phyloP scores from a whole-genome alignment of 495 filamentous ascomycete species.

The Aspergillus leporis region DNA sequence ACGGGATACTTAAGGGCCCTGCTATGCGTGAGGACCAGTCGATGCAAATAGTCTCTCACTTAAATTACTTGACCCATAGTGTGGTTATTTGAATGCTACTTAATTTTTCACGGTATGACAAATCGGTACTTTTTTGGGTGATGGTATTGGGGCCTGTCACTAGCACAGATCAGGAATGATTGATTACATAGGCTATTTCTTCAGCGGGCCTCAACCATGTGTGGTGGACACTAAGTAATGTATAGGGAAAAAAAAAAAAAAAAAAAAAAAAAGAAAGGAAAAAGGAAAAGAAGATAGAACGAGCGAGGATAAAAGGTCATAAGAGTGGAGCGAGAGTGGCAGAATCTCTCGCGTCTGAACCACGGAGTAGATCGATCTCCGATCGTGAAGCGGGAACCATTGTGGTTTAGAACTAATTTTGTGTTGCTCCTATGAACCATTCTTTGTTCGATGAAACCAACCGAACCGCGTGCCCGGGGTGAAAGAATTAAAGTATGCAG shows the following conservation, averaged over 20 bases:
- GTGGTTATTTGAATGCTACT: not conserved
- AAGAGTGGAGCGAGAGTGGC: not conserved
- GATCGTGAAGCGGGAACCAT: not conserved
- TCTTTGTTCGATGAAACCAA: not conserved
- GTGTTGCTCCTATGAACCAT: not conserved
- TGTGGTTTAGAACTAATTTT: not conserved
- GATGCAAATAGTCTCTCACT: not conserved
- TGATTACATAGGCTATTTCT: not conserved
- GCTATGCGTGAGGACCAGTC: not conserved
- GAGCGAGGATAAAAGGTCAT: not conserved
- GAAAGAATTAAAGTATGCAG: not conserved
- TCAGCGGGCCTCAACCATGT: not conserved
- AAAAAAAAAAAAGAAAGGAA: not conserved
- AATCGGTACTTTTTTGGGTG: not conserved
- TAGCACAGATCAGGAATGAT: not conserved
- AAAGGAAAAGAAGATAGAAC: not conserved
- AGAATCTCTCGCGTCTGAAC: not conserved
- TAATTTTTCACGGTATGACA: not conserved
- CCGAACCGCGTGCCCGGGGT: conserved; percentile 1
- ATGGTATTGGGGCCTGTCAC: not conserved
- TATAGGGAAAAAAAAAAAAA: not conserved
- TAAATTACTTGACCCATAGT: not conserved
- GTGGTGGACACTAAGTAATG: not conserved
- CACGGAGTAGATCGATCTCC: not conserved
- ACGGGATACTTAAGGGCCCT: not conserved